These are phyloP conservation scores for Arthrocladium fulminans DNA, from an alignment of 2,329 filamentous ascomycete genomes.

Conservation along the genomic window DNA sequence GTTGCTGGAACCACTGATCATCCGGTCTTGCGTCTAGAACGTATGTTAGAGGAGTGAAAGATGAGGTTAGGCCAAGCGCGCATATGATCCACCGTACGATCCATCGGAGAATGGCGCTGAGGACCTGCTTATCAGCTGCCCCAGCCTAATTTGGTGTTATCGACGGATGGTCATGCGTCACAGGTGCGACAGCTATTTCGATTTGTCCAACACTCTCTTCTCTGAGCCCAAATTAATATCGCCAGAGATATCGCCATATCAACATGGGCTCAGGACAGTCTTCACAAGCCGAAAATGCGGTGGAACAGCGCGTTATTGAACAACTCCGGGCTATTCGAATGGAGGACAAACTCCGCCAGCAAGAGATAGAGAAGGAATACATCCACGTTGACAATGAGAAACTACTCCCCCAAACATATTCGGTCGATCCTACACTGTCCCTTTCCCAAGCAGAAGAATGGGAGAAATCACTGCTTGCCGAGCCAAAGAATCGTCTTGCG, in stretches of 20 bases:
- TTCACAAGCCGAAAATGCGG: constrained; percentile 21
- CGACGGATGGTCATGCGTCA: not conserved
- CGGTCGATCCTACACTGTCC: constrained; percentile 36
- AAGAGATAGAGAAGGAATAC: constrained; percentile 42
- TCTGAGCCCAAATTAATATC: not conserved
- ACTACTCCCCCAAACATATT: constrained; percentile 25
- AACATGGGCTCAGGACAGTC: constrained; percentile 23
- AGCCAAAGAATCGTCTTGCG: constrained; percentile 65
- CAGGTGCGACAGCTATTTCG: not conserved
- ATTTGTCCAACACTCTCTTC: not conserved
- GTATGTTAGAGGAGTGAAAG: no score
- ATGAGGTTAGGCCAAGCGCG: no score
- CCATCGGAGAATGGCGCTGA: not conserved
- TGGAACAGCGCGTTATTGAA: constrained; percentile 31
- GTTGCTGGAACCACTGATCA: no score
- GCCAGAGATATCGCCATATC: not conserved
- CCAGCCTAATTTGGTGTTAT: not conserved
- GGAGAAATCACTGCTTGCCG: constrained; percentile 54
- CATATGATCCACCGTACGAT: no score
- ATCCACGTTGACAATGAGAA: constrained; percentile 44
- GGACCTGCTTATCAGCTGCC: not conserved
- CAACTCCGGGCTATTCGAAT: constrained; percentile 30
- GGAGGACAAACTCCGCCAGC: constrained; percentile 28
- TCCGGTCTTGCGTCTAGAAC: no score
- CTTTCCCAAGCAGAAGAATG: constrained; percentile 46